Evolutionary conservation across 176 grass and related monocot species (phyloP).

Genomic region (Hyparrhenia diplandra): DNA sequence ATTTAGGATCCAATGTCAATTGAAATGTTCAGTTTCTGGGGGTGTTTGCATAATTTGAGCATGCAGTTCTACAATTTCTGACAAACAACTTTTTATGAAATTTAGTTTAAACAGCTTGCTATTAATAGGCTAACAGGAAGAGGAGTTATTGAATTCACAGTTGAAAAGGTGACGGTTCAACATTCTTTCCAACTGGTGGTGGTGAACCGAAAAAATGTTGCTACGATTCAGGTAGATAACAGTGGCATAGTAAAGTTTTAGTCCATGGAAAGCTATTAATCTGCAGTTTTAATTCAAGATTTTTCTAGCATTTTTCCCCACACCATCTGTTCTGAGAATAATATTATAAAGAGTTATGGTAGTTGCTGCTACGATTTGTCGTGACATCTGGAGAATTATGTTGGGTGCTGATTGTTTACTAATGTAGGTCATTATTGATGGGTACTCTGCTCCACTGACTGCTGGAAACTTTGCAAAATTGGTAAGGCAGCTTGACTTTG

Average conservation of each 20-base stretch:
- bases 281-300: background rate
- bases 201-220: slow-evolving; percentile 79
- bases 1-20: background rate
- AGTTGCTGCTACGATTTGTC: background rate
- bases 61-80: slow-evolving; percentile 10
- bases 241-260: background rate
- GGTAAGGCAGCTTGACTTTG: slow-evolving; percentile 72
- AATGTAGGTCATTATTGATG: slow-evolving; percentile 78
- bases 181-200: slow-evolving; percentile 78
- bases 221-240: slow-evolving; percentile 77
- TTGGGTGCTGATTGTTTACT: slow-evolving; percentile 10
- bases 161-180: slow-evolving; percentile 81
- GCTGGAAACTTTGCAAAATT: slow-evolving; percentile 90
- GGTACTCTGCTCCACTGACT: slow-evolving; percentile 85
- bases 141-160: slow-evolving; percentile 87
- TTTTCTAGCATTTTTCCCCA: background rate
- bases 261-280: background rate
- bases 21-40: background rate
- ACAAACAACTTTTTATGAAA: slow-evolving; percentile 11
- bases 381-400: background rate
- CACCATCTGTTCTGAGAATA: background rate
- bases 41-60: background rate
- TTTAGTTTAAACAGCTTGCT: slow-evolving; percentile 39
- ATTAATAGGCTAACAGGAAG: slow-evolving; percentile 86
- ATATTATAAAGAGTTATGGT: background rate